Evolutionary conservation across 2,329 filamentous ascomycete genomes (phyloP).

Genomic region (Alternaria ventricosa): DNA sequence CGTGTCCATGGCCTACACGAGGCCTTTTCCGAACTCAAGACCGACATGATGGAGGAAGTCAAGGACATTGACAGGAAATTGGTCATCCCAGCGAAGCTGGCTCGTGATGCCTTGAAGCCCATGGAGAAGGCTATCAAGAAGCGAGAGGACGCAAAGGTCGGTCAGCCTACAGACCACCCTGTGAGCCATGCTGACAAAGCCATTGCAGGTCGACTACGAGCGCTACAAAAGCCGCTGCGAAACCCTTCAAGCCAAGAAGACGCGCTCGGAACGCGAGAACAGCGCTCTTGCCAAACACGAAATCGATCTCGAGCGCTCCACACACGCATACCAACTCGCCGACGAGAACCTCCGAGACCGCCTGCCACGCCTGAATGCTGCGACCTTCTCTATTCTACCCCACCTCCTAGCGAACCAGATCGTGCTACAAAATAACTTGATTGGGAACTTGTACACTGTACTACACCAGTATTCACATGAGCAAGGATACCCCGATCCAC

Average conservation of each 20-base stretch:
- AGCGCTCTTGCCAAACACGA: constrained; percentile 73
- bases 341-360: constrained; percentile 76
- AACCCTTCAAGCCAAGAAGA: constrained; percentile 72
- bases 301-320: constrained; percentile 69
- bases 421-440: constrained; percentile 76
- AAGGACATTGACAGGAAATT: constrained; percentile 72
- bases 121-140: constrained; percentile 86
- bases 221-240: constrained; percentile 75
- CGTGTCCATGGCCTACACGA: constrained; percentile 70
- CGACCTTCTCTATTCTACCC: constrained; percentile 76
- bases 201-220: constrained; percentile 74
- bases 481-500: constrained; percentile 71
- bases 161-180: background rate
- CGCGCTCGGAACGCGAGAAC: constrained; percentile 76
- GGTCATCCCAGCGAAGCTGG: constrained; percentile 72
- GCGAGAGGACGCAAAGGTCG: constrained; percentile 76
- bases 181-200: constrained; percentile 13
- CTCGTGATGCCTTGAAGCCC: constrained; percentile 71
- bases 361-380: constrained; percentile 73
- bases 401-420: constrained; percentile 74
- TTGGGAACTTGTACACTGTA: constrained; percentile 79
- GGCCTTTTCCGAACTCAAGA: constrained; percentile 73
- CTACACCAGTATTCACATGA: constrained; percentile 76
- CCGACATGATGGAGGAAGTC: constrained; percentile 75
- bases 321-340: constrained; percentile 75